A percentile compares a stretch with the other conserved stretches of the same genome.
These are phyloP conservation scores for Phyllosticta ampelicida DNA, from an alignment of 2,329 filamentous ascomycete genomes.

Conservation along the genomic window DNA sequence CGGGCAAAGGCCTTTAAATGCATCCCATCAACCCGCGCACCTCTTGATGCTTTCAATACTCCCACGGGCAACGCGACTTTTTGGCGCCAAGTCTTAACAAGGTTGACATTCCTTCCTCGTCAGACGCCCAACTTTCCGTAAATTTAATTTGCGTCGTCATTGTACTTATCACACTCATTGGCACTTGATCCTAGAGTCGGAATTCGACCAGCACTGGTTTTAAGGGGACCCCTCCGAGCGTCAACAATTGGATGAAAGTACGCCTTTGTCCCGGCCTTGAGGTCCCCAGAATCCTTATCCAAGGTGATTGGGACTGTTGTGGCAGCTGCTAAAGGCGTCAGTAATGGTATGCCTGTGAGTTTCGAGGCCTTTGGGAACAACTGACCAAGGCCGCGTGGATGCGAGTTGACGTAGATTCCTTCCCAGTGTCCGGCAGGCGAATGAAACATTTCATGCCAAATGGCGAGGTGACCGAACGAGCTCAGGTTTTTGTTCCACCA, in stretches of 20 bases:
- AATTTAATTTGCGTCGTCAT: conserved; percentile 11
- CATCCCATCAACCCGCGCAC: too few species aligned
- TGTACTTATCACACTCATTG: conserved; percentile 19
- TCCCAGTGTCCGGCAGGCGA: conserved; percentile 39
- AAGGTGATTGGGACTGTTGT: conserved; percentile 15
- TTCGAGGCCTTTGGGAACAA: too few species aligned
- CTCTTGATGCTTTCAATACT: too few species aligned
- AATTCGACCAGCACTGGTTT: conserved; percentile 25
- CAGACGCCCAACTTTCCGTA: conserved; percentile 5
- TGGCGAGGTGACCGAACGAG: conserved; percentile 33
- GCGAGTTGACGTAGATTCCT: conserved; percentile 13
- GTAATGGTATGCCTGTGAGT: not conserved
- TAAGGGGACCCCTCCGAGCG: conserved; percentile 23
- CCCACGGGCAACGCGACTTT: too few species aligned
- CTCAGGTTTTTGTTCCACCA: conserved; percentile 34
- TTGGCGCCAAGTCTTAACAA: too few species aligned
- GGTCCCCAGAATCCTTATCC: conserved; percentile 7
- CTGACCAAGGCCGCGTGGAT: conserved; percentile 9
- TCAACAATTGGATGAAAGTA: conserved; percentile 24
- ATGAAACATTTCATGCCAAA: conserved; percentile 46
- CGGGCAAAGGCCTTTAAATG: too few species aligned
- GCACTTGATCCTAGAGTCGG: conserved; percentile 13
- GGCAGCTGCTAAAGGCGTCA: conserved; percentile 8
- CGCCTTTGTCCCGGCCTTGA: conserved; percentile 12
- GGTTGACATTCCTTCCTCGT: too few species aligned